These are phyloP conservation scores for Xylariaceae sp. DNA, from an alignment of 2,329 filamentous ascomycete species.

Conservation along the genomic window DNA sequence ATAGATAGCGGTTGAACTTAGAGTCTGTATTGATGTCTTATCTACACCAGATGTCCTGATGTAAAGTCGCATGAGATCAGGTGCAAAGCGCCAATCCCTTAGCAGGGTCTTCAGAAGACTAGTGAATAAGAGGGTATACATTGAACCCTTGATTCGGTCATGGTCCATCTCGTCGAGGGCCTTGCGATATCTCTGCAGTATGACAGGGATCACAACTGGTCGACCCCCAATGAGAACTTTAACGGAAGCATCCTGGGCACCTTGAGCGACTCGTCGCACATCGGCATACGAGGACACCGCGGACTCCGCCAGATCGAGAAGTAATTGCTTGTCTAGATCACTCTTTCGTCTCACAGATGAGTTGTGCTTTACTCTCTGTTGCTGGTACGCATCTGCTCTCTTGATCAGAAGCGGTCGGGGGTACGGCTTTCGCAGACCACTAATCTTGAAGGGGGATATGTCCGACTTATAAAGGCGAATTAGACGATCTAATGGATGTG, in stretches of 20 bases:
- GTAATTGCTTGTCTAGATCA: constrained; percentile 77
- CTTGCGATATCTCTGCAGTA: constrained; percentile 72
- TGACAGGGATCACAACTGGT: constrained; percentile 82
- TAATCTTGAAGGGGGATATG: constrained; percentile 89
- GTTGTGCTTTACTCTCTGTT: constrained; percentile 92
- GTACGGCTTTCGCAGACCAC: constrained; percentile 85
- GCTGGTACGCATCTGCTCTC: constrained; percentile 88
- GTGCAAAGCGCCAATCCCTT: constrained; percentile 92
- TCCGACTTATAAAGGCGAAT: constrained; percentile 81
- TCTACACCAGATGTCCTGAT: constrained; percentile 87
- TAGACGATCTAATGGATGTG: constrained; percentile 86
- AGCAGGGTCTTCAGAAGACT: constrained; percentile 83
- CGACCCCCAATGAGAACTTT: constrained; percentile 87
- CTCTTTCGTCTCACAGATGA: constrained; percentile 83
- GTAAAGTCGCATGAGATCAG: constrained; percentile 82
- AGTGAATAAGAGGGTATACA: constrained; percentile 87
- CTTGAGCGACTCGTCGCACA: constrained; percentile 89
- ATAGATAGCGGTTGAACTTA: constrained; percentile 77
- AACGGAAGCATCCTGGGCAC: constrained; percentile 85
- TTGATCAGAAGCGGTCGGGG: constrained; percentile 88
- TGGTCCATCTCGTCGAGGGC: constrained; percentile 78
- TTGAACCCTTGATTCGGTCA: constrained; percentile 87
- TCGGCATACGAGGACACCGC: constrained; percentile 91
- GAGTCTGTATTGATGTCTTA: constrained; percentile 88
- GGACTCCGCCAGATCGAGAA: constrained; percentile 85